Conservation (phyloP, 2,329 filamentous ascomycete species). For the Diaporthe ilicicola region DNA sequence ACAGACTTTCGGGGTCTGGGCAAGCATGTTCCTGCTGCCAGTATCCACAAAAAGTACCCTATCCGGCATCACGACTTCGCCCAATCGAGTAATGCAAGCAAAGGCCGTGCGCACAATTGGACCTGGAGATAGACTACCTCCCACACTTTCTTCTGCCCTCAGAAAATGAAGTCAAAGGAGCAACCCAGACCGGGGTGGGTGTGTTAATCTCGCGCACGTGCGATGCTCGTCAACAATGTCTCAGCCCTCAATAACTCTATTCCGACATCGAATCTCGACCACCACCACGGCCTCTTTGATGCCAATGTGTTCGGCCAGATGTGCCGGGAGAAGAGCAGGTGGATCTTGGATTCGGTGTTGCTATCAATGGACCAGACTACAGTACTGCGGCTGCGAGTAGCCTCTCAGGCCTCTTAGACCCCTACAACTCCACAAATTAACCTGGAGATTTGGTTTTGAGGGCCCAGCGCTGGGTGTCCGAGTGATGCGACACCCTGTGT, state of each 20-base stretch:
- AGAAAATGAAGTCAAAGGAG: background rate
- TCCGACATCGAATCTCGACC: background rate
- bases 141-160: background rate
- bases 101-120: background rate
- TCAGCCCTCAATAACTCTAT: background rate
- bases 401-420: background rate
- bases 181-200: constrained; percentile 8
- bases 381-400: background rate
- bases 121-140: background rate
- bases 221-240: background rate
- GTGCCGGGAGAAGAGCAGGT: background rate
- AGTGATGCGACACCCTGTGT: background rate
- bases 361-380: constrained; percentile 12
- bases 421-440: background rate
- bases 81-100: background rate
- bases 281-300: background rate
- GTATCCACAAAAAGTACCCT: background rate
- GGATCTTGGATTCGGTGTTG: background rate
- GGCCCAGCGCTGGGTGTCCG: background rate
- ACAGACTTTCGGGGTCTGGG: background rate
- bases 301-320: background rate
- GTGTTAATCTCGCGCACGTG: constrained; percentile 3
- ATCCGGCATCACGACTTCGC: background rate
- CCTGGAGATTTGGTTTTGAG: background rate
- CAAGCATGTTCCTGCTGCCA: background rate